Evolutionary conservation across 768 basidiomycete species (phyloP), one percentile per base, ranked within the genome.

Genomic region (Hypholoma fasciculare): DNA sequence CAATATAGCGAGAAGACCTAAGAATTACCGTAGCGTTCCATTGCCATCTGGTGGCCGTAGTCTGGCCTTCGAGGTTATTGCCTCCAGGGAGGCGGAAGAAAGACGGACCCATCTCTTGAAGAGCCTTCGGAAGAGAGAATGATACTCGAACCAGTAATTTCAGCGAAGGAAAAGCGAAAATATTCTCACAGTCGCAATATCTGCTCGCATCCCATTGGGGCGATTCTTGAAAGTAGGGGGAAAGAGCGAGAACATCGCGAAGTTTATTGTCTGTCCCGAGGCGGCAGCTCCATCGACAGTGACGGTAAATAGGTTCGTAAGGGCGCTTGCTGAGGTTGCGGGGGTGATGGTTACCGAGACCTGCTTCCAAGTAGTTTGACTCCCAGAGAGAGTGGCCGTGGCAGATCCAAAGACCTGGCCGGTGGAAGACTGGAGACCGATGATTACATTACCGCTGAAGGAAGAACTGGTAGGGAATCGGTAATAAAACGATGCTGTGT

Each of bases 211-310:
- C 0, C 86, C 86, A 67, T 87, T 86, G 56, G 72, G 64, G 52
- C 84, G 71, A 40, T 74, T 72, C 63, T 80, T 82, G 73, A 83
- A 87, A 2, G 85, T 87, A 9, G 85, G 85, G 1, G 86, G 86
- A 65, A 88, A 86, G 46, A 87, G 71, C 2, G 81, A 82, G 63
- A 86, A 80, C 75, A 87, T 73, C 6, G 78, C 79, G 54, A 86
- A 84, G 61, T 78, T 63, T 46, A 87, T 71, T 0, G 76, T 80
- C 52, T 73, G 67, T 11, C 73, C 71, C 3, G 76, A 75, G 4
- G 75, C 75, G 3, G 65, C 66, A 2, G 71, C 68, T 11, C 81
- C 82, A 52, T 85, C 76, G 17, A 87, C 65, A 1, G 76, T 76
- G 12, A 87, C 72, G 1, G 71, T 77, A 68, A 87, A 85, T 9